These are phyloP conservation scores for Fraxinus xanthoxyloides DNA, from an alignment of 305 asterid genomes.

Conservation along the genomic window DNA sequence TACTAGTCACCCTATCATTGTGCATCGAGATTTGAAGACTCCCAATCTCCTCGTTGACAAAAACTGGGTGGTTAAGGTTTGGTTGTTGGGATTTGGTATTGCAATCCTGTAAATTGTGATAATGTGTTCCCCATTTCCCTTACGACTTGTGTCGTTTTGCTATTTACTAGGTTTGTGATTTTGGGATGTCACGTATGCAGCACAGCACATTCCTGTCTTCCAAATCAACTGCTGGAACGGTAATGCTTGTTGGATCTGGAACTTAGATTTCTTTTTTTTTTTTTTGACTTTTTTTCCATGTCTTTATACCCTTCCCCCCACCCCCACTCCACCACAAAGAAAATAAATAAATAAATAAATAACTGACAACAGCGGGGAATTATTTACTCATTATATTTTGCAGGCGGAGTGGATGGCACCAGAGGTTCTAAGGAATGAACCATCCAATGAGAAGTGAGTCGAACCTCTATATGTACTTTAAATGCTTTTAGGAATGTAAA, in stretches of 20 bases:
- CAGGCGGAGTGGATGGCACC: conserved; percentile 99
- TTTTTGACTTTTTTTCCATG: neutral
- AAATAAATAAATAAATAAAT: neutral
- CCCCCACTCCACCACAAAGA: neutral
- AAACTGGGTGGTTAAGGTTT: conserved; percentile 88
- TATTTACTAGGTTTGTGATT: conserved; percentile 76
- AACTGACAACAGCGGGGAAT: neutral
- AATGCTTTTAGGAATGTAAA: neutral
- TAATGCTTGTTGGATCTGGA: conserved; percentile 33
- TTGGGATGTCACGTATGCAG: conserved; percentile 95
- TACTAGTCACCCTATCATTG: conserved; percentile 82
- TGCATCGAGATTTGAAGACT: conserved; percentile 91
- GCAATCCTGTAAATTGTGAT: neutral
- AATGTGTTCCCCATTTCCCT: neutral
- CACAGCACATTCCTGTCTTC: conserved; percentile 92
- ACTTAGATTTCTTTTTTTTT: neutral
- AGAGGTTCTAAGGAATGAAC: conserved; percentile 93
- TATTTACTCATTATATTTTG: conserved; percentile 27
- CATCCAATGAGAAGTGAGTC: conserved; percentile 72
- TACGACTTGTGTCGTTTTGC: conserved; percentile 21
- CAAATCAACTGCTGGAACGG: conserved; percentile 94
- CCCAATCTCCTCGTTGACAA: conserved; percentile 95
- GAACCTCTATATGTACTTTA: neutral
- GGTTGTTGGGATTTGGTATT: conserved; percentile 10
- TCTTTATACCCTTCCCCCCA: neutral